Conservation (phyloP, 768 basidiomycete genomes). For the Sarcomyxa edulis region DNA sequence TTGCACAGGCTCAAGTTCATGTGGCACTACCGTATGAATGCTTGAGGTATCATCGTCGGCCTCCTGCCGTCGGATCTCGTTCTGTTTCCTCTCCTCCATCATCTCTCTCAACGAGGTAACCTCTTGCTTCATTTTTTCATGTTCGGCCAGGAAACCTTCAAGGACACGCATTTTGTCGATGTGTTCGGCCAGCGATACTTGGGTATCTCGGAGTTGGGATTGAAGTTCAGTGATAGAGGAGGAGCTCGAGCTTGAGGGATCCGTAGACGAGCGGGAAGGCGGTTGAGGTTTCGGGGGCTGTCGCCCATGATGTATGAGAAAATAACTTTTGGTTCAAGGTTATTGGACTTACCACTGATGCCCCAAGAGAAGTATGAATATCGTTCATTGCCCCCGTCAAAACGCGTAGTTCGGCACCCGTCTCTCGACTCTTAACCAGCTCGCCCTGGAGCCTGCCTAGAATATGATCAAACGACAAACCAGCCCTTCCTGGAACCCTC, state of each 20-base stretch:
- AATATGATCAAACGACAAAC: conserved; percentile 90
- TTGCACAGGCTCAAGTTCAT: conserved; percentile 65
- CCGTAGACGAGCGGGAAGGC: conserved; percentile 47
- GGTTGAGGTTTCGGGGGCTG: conserved; percentile 60
- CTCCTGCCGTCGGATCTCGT: conserved; percentile 21
- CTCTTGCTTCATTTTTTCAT: conserved; percentile 79
- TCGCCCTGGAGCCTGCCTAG: conserved; percentile 85
- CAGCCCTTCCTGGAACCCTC: conserved; percentile 64
- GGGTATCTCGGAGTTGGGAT: conserved; percentile 79
- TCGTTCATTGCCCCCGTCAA: conserved; percentile 79
- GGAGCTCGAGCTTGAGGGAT: conserved; percentile 61
- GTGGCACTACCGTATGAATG: conserved; percentile 64
- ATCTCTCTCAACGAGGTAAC: conserved; percentile 66
- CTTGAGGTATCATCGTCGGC: conserved; percentile 72
- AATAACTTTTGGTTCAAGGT: no score
- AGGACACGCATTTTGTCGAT: conserved; percentile 79
- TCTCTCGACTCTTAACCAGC: conserved; percentile 93
- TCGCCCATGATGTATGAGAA: no score
- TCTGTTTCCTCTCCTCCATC: conserved; percentile 40
- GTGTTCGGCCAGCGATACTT: conserved; percentile 68
- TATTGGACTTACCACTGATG: conserved; percentile 56
- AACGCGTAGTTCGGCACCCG: conserved; percentile 77
- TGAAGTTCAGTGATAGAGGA: conserved; percentile 59
- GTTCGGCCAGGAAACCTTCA: conserved; percentile 77
- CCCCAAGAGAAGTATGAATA: conserved; percentile 89